Evolutionary conservation across 2,329 filamentous ascomycete genomes (phyloP).

Genomic region (Cercospora brassicicola): DNA sequence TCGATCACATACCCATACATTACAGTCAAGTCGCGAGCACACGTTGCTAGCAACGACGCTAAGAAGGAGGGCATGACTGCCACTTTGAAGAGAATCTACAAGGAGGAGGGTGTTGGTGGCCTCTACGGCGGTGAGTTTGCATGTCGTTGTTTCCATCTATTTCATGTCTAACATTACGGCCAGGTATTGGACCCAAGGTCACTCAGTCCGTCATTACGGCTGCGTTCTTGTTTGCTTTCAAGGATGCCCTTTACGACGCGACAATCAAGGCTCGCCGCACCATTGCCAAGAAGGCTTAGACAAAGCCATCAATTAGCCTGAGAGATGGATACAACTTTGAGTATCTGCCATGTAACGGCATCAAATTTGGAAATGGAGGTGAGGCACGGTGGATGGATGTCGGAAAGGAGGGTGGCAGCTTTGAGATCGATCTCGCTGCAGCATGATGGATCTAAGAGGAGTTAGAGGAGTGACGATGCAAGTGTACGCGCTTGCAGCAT

Average conservation of each 20-base stretch:
- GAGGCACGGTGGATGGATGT: neutral
- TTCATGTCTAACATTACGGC: neutral
- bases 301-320: neutral
- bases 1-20: conserved; percentile 97
- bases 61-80: conserved; percentile 77
- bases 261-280: conserved; percentile 63
- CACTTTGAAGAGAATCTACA: conserved; percentile 75
- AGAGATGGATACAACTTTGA: neutral
- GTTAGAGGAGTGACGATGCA: neutral
- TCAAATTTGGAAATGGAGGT: neutral
- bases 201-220: conserved; percentile 96
- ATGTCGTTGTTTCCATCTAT: neutral
- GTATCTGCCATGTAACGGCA: neutral
- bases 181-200: conserved; percentile 93
- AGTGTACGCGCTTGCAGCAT: neutral
- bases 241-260: conserved; percentile 89
- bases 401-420: neutral
- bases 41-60: conserved; percentile 77
- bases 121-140: conserved; percentile 80
- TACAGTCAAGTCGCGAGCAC: conserved; percentile 96
- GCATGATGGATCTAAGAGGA: neutral
- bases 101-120: conserved; percentile 86
- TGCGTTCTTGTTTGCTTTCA: conserved; percentile 95
- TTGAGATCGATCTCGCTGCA: neutral
- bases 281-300: conserved; percentile 27